A percentile compares a stretch with the other conserved stretches of the same genome.
Conservation (phyloP, 371 early-diverging fungal genomes). For the Chytridium lagenaria region DNA sequence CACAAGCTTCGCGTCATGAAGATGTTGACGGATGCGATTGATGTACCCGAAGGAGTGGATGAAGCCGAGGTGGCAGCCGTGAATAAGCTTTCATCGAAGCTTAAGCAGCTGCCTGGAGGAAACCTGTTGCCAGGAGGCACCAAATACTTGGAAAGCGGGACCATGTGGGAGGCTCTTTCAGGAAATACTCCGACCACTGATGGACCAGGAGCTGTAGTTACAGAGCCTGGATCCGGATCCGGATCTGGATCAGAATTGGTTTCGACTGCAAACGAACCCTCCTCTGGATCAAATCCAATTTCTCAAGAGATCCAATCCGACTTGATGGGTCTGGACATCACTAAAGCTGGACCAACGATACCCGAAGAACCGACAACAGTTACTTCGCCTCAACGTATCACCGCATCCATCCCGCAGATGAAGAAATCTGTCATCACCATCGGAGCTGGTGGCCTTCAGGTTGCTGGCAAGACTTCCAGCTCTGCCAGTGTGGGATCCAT, state of each 20-base stretch:
- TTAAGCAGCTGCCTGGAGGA: slow-evolving; percentile 58
- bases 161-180: slow-evolving; percentile 44
- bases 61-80: slow-evolving; percentile 26
- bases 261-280: too few relatives aligned
- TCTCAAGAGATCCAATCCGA: background rate
- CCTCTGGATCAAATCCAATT: too few relatives aligned
- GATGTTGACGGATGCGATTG: slow-evolving; percentile 13
- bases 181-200: background rate
- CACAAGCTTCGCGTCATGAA: slow-evolving; percentile 50
- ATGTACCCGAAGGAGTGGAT: background rate
- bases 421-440: slow-evolving; percentile 46
- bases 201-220: background rate
- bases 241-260: background rate
- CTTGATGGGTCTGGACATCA: slow-evolving; percentile 1
- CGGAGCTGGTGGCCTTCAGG: slow-evolving; percentile 58
- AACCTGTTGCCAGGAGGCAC: slow-evolving; percentile 46
- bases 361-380: slow-evolving; percentile 11
- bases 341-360: slow-evolving; percentile 2
- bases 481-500: slow-evolving; percentile 25
- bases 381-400: slow-evolving; percentile 28
- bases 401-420: slow-evolving; percentile 28
- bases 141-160: slow-evolving; percentile 53
- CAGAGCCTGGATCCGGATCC: background rate
- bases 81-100: slow-evolving; percentile 37
- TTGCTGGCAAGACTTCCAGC: slow-evolving; percentile 34